phyloP scores from a whole-genome alignment of 1,139 yeast genomes.

The Kodamaea plutei region DNA sequence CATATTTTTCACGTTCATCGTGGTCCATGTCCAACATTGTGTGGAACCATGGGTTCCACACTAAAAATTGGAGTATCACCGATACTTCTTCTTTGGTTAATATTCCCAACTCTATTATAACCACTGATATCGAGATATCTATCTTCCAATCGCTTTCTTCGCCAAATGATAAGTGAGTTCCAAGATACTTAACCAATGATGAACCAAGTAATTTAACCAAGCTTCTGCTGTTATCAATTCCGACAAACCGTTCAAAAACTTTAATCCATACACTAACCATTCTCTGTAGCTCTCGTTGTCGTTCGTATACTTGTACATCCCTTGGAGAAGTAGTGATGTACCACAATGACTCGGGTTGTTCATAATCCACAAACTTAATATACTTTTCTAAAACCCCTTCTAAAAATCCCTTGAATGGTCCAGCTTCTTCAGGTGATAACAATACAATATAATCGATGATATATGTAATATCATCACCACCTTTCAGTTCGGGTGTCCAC shows the following conservation, averaged over 20 bases:
- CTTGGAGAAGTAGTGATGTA: not conserved
- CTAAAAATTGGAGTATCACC: slow-evolving; percentile 24
- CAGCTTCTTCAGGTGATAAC: slow-evolving; percentile 13
- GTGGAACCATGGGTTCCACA: slow-evolving; percentile 28
- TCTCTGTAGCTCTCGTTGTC: slow-evolving; percentile 7
- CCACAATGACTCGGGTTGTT: slow-evolving; percentile 18
- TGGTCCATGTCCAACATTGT: slow-evolving; percentile 3
- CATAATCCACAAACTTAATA: slow-evolving; percentile 11
- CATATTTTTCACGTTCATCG: slow-evolving; percentile 2
- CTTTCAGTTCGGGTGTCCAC: slow-evolving; percentile 14
- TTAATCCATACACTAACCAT: slow-evolving; percentile 10
- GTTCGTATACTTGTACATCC: too few species aligned
- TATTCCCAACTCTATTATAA: slow-evolving; percentile 5
- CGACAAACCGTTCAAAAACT: slow-evolving; percentile 11
- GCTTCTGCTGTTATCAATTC: slow-evolving; percentile 1
- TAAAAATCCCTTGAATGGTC: slow-evolving; percentile 12
- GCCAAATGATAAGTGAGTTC: not conserved
- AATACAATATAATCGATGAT: slow-evolving; percentile 19
- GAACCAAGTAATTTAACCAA: not conserved
- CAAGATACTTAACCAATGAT: slow-evolving; percentile 4
- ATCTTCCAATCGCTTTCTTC: too few species aligned
- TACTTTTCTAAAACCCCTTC: slow-evolving; percentile 12
- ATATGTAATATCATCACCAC: slow-evolving; percentile 8
- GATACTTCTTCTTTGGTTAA: slow-evolving; percentile 6
- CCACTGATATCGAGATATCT: slow-evolving; percentile 3